Conservation (phyloP, 164 flowering plant genomes). For the Brasenia schreberi region DNA sequence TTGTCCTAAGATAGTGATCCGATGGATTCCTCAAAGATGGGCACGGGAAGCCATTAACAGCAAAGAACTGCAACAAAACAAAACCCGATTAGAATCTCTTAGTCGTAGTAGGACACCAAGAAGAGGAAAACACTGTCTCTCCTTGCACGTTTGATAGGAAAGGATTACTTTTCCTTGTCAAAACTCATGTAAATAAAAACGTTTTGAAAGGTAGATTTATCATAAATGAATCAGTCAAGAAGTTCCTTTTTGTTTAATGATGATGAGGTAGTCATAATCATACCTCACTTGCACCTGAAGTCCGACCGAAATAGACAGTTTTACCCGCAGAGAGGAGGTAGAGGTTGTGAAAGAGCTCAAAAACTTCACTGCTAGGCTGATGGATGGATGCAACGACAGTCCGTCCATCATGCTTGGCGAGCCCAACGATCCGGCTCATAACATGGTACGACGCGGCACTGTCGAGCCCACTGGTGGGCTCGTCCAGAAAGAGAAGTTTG, state of each 20-base stretch:
- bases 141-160: too few relatives aligned
- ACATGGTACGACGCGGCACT: constrained; percentile 55
- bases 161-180: too few relatives aligned
- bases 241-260: too few relatives aligned
- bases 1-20: constrained; percentile 62
- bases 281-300: constrained; percentile 31
- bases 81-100: too few relatives aligned
- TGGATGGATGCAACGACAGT: constrained; percentile 56
- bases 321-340: constrained; percentile 50
- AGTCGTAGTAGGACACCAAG: too few relatives aligned
- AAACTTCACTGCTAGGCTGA: constrained; percentile 65
- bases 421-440: constrained; percentile 24
- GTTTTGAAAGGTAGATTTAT: too few relatives aligned
- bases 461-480: constrained; percentile 65
- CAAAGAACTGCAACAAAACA: constrained; percentile 35
- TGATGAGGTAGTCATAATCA: too few relatives aligned
- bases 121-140: too few relatives aligned
- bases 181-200: too few relatives aligned
- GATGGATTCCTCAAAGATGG: constrained; percentile 62
- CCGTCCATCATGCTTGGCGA: constrained; percentile 22
- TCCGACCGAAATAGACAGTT: constrained; percentile 50
- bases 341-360: constrained; percentile 42
- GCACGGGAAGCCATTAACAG: constrained; percentile 57
- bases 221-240: too few relatives aligned
- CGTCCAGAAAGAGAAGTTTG: constrained; percentile 49